phyloP scores from a whole-genome alignment of 2,329 filamentous ascomycete species.

The Aspergillus sp. region DNA sequence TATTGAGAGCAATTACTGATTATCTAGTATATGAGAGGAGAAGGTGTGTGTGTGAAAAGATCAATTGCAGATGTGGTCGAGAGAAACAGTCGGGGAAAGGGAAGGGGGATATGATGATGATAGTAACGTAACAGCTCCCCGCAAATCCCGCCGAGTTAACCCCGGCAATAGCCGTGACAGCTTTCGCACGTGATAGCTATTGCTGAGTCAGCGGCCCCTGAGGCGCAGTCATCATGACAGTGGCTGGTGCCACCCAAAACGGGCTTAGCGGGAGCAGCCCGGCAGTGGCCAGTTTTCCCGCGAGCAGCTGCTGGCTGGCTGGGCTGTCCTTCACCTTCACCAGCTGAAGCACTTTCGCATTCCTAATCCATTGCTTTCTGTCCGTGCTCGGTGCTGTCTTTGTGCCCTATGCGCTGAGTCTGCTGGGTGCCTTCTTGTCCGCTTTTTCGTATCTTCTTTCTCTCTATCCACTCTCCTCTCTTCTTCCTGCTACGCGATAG shows the following conservation, averaged over 20 bases:
- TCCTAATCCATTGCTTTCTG: not conserved
- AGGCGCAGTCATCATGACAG: conserved; percentile 18
- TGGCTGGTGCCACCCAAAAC: conserved; percentile 23
- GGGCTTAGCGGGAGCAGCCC: conserved; percentile 15
- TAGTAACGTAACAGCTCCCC: not conserved
- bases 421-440: conserved; percentile 6
- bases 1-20: conserved; percentile 21
- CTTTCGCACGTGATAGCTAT: conserved; percentile 13
- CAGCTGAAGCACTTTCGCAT: conserved; percentile 1
- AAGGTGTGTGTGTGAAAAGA: not conserved
- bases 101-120: not conserved
- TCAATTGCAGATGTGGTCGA: not conserved
- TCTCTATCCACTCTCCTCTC: not conserved
- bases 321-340: not conserved
- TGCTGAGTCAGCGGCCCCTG: conserved; percentile 7
- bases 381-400: not conserved
- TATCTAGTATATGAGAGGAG: not conserved
- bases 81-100: not conserved
- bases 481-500: not conserved
- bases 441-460: conserved; percentile 5
- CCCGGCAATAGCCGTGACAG: conserved; percentile 2
- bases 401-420: not conserved
- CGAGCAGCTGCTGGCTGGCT: not conserved
- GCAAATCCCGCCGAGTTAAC: conserved; percentile 2
- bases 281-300: conserved; percentile 37